These are phyloP conservation scores for Podaxis sp. DNA, from an alignment of 768 basidiomycete species.

Conservation along the genomic window DNA sequence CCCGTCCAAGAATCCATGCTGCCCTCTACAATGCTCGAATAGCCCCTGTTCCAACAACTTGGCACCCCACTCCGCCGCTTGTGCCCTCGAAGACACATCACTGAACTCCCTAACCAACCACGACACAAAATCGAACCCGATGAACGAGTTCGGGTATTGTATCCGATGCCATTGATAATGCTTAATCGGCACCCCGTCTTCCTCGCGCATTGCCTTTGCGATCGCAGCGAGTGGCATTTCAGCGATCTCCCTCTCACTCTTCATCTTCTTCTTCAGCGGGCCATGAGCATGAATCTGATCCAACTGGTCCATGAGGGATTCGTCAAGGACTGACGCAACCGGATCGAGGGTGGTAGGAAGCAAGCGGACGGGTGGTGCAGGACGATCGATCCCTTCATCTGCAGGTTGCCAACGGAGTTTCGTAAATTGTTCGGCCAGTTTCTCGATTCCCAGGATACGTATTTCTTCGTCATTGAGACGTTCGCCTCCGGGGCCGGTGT, in stretches of 20 bases:
- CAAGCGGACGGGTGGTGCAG: constrained; percentile 63
- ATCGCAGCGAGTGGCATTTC: constrained; percentile 62
- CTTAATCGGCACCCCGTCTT: constrained; percentile 80
- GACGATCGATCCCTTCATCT: constrained; percentile 46
- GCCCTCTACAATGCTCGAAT: constrained; percentile 76
- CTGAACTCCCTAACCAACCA: constrained; percentile 92
- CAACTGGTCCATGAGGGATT: constrained; percentile 70
- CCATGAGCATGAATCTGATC: constrained; percentile 76
- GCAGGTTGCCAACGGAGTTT: constrained; percentile 76
- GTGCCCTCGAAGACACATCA: constrained; percentile 79
- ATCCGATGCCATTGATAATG: constrained; percentile 78
- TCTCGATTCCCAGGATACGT: constrained; percentile 85
- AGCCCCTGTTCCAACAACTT: constrained; percentile 77
- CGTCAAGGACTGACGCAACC: constrained; percentile 73
- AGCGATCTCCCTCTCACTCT: constrained; percentile 67
- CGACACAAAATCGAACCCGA: constrained; percentile 82
- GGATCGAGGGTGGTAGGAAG: constrained; percentile 85
- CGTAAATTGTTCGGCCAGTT: constrained; percentile 84
- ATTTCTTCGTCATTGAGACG: constrained; percentile 82
- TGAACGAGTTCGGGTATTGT: constrained; percentile 79
- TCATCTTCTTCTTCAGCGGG: constrained; percentile 75
- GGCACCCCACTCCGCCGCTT: constrained; percentile 75
- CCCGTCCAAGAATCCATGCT: constrained; percentile 88
- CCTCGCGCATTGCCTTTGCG: constrained; percentile 82
- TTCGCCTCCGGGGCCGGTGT: constrained; percentile 63